Conservation (phyloP, 192 early-diverging fungal genomes). For the Coemansia sp. region DNA sequence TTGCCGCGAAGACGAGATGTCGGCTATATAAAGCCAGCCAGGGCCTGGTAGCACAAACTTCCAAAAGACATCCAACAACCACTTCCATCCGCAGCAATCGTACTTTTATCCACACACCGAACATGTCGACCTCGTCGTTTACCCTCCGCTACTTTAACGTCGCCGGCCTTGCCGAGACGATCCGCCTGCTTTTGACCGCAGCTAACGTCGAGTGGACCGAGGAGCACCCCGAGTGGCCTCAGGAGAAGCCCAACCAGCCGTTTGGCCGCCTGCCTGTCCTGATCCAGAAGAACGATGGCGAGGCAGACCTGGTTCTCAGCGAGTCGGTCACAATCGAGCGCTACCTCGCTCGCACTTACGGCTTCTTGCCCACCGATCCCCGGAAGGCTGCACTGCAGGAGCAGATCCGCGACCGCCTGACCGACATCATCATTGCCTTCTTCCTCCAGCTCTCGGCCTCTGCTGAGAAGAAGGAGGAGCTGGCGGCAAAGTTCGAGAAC, state of each 20-base stretch:
- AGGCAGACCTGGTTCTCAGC: slow-evolving; percentile 25
- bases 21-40: not conserved
- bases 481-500: slow-evolving; percentile 6
- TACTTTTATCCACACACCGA: not conserved
- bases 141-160: slow-evolving; percentile 23
- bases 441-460: not conserved
- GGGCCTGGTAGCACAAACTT: not conserved
- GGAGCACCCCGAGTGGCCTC: slow-evolving; percentile 53
- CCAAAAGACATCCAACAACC: not conserved
- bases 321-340: slow-evolving; percentile 58
- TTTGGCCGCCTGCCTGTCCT: slow-evolving; percentile 58
- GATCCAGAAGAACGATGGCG: slow-evolving; percentile 30
- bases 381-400: slow-evolving; percentile 39
- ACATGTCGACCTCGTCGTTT: slow-evolving; percentile 10
- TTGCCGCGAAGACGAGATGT: not conserved
- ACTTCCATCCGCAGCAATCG: slow-evolving; percentile 3
- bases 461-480: slow-evolving; percentile 12
- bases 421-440: slow-evolving; percentile 1
- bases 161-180: slow-evolving; percentile 26
- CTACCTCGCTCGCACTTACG: slow-evolving; percentile 55
- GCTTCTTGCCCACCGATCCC: slow-evolving; percentile 33
- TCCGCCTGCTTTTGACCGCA: slow-evolving; percentile 43
- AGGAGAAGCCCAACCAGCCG: slow-evolving; percentile 46
- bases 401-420: slow-evolving; percentile 20
- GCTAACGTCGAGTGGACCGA: slow-evolving; percentile 46